Evolutionary conservation across 176 grass and related monocot species (phyloP).

Genomic region (Phoenix roebelenii): DNA sequence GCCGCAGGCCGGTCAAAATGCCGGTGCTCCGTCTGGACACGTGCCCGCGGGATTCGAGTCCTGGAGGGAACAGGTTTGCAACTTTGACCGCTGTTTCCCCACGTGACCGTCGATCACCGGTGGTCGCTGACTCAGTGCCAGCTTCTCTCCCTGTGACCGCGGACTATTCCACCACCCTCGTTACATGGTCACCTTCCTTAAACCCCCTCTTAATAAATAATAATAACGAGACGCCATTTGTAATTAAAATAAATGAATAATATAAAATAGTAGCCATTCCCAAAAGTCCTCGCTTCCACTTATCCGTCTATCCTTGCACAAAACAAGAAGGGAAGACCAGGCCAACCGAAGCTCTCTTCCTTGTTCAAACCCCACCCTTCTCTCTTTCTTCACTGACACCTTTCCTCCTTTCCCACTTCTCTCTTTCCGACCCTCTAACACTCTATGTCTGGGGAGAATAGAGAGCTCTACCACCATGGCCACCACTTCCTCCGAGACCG

Average conservation of each 20-base stretch:
- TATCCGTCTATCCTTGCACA: too few species aligned
- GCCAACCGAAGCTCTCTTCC: constrained; percentile 9
- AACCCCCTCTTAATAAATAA: too few species aligned
- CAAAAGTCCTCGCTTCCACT: too few species aligned
- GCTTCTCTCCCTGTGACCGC: background rate
- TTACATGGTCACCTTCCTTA: background rate
- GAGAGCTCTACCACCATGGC: constrained; percentile 18
- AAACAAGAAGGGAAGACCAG: too few species aligned
- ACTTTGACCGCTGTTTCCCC: background rate
- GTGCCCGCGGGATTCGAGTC: too few species aligned
- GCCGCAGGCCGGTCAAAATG: too few species aligned
- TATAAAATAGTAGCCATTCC: too few species aligned
- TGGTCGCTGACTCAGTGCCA: constrained; percentile 17
- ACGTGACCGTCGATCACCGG: constrained; percentile 23
- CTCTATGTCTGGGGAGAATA: constrained; percentile 21
- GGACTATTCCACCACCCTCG: constrained; percentile 5
- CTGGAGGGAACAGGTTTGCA: too few species aligned
- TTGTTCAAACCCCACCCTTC: constrained; percentile 11
- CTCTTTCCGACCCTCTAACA: background rate
- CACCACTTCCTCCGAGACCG: constrained; percentile 2
- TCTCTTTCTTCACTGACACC: background rate
- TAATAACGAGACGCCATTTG: too few species aligned
- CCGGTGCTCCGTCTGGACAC: too few species aligned
- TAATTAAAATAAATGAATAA: too few species aligned
- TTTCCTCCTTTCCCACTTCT: background rate